Evolutionary conservation across 371 early-diverging fungal species (phyloP).

Genomic region (Synchytrium microbalum): DNA sequence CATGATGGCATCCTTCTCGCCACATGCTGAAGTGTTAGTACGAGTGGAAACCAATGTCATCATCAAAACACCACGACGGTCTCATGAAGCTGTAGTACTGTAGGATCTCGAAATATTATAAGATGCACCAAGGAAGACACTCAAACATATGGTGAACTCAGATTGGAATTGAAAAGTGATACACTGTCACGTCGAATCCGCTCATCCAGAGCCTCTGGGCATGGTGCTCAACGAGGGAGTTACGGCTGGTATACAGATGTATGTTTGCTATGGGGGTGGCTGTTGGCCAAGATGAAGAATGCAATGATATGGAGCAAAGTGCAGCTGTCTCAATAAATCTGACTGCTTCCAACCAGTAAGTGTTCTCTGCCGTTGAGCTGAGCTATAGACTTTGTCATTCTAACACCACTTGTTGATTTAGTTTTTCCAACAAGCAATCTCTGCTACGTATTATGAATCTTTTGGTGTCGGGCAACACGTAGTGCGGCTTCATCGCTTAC

Average conservation of each 20-base stretch:
- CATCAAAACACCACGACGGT: constrained; percentile 74
- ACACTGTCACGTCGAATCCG: constrained; percentile 68
- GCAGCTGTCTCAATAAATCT: not conserved
- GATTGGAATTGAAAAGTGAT: constrained; percentile 91
- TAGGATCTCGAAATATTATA: constrained; percentile 73
- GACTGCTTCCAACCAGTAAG: constrained; percentile 6
- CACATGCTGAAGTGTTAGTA: constrained; percentile 99
- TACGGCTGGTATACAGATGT: constrained; percentile 59
- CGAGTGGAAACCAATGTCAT: constrained; percentile 96
- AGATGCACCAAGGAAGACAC: constrained; percentile 88
- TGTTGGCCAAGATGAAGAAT: constrained; percentile 27
- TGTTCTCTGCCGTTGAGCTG: constrained; percentile 50
- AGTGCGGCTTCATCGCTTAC: too few relatives aligned
- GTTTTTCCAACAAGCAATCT: too few relatives aligned
- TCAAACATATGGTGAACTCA: constrained; percentile 93
- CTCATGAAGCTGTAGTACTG: constrained; percentile 48
- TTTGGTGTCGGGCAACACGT: too few relatives aligned
- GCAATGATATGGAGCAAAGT: constrained; percentile 47
- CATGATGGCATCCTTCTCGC: constrained; percentile 92
- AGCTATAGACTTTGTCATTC: constrained; percentile 90
- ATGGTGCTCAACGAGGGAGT: constrained; percentile 73
- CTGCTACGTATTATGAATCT: too few relatives aligned
- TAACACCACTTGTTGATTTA: too few relatives aligned
- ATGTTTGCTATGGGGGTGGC: constrained; percentile 33
- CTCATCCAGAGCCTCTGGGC: constrained; percentile 78